These are phyloP conservation scores for Pisolithus albus DNA, from an alignment of 768 basidiomycete genomes.

Conservation along the genomic window DNA sequence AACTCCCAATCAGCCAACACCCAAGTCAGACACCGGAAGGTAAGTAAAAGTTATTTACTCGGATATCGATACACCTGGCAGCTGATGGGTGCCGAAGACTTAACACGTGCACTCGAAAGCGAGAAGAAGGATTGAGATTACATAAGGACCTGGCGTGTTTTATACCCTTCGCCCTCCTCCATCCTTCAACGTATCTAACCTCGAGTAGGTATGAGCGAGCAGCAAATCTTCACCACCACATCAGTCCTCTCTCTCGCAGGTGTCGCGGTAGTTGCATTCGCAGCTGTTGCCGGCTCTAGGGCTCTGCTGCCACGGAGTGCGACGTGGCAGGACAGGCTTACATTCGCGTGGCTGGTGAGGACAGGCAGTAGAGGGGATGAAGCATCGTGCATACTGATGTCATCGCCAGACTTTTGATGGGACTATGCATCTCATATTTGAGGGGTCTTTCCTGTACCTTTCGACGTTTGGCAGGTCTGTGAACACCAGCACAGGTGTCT, in stretches of 20 bases:
- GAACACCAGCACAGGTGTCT: slow-evolving; percentile 56
- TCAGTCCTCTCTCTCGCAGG: slow-evolving; percentile 60
- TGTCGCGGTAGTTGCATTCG: slow-evolving; percentile 43
- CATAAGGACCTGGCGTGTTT: too few species aligned
- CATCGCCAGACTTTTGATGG: slow-evolving; percentile 63
- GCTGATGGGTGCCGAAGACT: too few species aligned
- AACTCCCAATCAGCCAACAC: too few species aligned
- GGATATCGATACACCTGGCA: too few species aligned
- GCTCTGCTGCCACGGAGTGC: slow-evolving; percentile 57
- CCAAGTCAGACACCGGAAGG: too few species aligned
- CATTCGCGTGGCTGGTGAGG: slow-evolving; percentile 74
- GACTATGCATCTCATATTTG: slow-evolving; percentile 70
- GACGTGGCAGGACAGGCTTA: slow-evolving; percentile 55
- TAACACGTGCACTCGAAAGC: too few species aligned
- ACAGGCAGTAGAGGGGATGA: not conserved
- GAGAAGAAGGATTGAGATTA: too few species aligned
- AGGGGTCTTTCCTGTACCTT: slow-evolving; percentile 75
- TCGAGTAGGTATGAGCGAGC: not conserved
- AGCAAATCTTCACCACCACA: slow-evolving; percentile 46
- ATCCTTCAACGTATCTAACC: too few species aligned
- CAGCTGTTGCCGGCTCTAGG: slow-evolving; percentile 50
- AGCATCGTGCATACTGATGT: not conserved
- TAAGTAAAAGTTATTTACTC: too few species aligned
- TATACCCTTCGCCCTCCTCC: too few species aligned
- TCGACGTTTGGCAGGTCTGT: slow-evolving; percentile 71